Conservation (phyloP, 306 rosid genomes). For the Rosa chinensis region DNA sequence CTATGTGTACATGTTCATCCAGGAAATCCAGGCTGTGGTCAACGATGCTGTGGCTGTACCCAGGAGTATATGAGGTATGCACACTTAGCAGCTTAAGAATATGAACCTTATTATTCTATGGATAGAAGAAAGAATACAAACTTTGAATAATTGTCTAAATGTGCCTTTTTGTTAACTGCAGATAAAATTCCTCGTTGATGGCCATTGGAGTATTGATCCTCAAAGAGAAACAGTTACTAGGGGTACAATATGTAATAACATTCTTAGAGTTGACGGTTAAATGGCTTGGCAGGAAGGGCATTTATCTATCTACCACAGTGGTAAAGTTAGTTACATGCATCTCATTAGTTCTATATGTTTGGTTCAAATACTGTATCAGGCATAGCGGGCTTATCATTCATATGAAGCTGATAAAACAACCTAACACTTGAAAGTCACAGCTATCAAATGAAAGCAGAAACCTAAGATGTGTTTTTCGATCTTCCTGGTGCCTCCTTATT, state of each 20-base stretch:
- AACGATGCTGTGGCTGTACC: conserved; percentile 83
- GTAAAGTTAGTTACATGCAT: conserved; percentile 18
- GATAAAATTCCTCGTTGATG: conserved; percentile 93
- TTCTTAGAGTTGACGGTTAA: conserved; percentile 65
- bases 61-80: conserved; percentile 90
- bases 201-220: conserved; percentile 78
- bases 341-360: conserved; percentile 7
- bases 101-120: background rate
- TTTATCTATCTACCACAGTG: conserved; percentile 21
- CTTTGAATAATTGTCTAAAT: background rate
- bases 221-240: conserved; percentile 55
- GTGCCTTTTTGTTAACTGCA: conserved; percentile 35
- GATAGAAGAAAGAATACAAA: background rate
- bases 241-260: conserved; percentile 75
- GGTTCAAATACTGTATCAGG: background rate
- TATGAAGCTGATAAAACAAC: background rate
- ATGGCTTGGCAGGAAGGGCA: conserved; percentile 24
- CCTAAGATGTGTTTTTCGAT: background rate
- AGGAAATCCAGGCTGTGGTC: conserved; percentile 76
- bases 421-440: background rate
- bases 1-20: conserved; percentile 29
- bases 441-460: background rate
- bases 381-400: background rate
- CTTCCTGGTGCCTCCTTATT: background rate
- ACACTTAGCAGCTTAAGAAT: conserved; percentile 27